Base-by-base conservation (phyloP, 192 early-diverging fungal genomes). In the Coemansia sp. region DNA sequence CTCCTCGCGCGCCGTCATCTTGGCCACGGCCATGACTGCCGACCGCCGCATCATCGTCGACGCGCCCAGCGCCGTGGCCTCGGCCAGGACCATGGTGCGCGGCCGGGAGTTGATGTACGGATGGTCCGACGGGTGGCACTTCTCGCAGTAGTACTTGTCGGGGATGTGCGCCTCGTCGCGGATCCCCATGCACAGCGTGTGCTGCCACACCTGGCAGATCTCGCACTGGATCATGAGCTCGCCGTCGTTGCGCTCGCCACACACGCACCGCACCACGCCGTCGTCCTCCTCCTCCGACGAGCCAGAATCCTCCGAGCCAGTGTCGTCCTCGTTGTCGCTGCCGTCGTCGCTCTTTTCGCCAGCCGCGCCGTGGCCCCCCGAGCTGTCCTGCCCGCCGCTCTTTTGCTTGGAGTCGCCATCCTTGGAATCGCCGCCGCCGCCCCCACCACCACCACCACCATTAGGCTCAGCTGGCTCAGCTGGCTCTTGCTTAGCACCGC, bases 161-260 rank as follows among this genome's bases (percentile, higher is more conserved):
- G 93, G 93, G 40, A 93, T 88, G 22, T 92, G 88, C 45, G 89
- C 83, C 57, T 89, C 87, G 71, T 85, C 77, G 59, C 85, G 85
- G 54, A 97, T 72, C 57, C 91, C 90, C 71, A 97, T 90, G 79
- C 96, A 97, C n/a, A 91, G 87, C 57, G 91, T 91, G 71, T 97
- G 96, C 76, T 97, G 96, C 96, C 96, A 97, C 5, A 94, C 92
- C 53, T 89, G 84, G 82, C 96, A 97, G 7, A 87, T 85, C 67
- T 97, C 96, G 82, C 96, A 97, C 74, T 97, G 93, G 35, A 97
- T 93, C 96, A 95, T 95, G 59, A 90, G 80, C 58, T 87, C 85
- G 49, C 87, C 83, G 77, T 93, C 88, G 80, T 77, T 81, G 62
- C 78, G 73, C 66, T 81, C 78, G 39, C 73, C 73, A 40, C 79